Base-by-base conservation (phyloP, 2,329 filamentous ascomycete species). In the Albifimbria verrucaria region DNA sequence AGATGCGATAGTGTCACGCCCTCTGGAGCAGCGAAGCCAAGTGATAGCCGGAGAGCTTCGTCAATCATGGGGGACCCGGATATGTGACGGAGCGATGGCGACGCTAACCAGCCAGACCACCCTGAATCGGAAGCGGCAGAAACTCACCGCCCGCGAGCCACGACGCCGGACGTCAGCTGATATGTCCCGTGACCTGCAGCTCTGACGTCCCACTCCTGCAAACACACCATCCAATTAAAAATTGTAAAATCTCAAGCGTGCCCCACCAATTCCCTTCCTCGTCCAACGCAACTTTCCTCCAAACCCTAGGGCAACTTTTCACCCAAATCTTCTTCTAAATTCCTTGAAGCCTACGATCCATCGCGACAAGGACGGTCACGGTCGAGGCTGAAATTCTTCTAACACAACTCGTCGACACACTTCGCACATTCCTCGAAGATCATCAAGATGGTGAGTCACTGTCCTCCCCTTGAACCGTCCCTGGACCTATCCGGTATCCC, bases 361-460 rank as follows among this genome's bases (percentile, higher is more conserved):
- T 68, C 65, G 65, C 62, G 64, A 67, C 61, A 66, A 60, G 61
- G 66, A 66, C 65, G 65, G 65, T 65, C 61, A 68, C 67, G 63
- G 62, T 66, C 59, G 65, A 69, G 65, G 65, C 65, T 67, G 64
- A 67, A 62, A 63, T 64, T 62, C 58, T 55, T 56, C 58, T 58
- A 63, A 66, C 62, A 64, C 66, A 68, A 39, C 65, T 68, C 63
- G 67, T 68, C 69, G 69, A 68, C 69, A 69, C 62, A 71, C 68
- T 70, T 72, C 69, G 68, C 67, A 71, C 59, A 68, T 61, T 68
- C 69, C 68, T 69, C 69, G 65, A 70, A 72, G 68, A 65, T 66
- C 69, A 68, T 71, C 70, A 78, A 72, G 69, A 78, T 78, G 75
- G 75, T 77, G 71, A 77, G 75, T 76, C 60, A 55, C 57, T 58